These are phyloP conservation scores for Paracoccidioides brasiliensis DNA, from an alignment of 2,329 filamentous ascomycete genomes.

Conservation along the genomic window DNA sequence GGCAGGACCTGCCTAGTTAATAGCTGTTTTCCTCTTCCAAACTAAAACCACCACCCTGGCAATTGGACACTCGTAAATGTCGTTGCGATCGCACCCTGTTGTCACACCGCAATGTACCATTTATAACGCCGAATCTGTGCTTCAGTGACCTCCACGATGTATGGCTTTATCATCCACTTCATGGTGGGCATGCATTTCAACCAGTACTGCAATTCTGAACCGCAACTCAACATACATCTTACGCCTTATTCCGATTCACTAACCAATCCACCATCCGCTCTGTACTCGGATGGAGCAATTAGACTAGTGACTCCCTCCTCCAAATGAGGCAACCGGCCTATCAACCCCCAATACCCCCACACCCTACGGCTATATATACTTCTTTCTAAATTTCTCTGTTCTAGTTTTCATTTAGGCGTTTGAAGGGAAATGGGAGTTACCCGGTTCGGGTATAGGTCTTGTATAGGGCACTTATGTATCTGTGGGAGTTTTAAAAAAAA, in stretches of 20 bases:
- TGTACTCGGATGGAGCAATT: background rate
- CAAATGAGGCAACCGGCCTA: background rate
- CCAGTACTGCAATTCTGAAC: background rate
- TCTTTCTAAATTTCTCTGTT: background rate
- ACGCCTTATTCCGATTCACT: background rate
- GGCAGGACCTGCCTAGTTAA: conserved; percentile 4
- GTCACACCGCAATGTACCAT: background rate
- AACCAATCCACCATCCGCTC: background rate
- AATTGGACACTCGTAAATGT: background rate
- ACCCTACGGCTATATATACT: background rate
- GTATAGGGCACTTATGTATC: background rate
- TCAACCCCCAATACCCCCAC: background rate
- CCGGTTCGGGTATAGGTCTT: background rate
- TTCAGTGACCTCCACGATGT: background rate
- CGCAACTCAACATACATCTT: background rate
- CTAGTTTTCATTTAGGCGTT: background rate
- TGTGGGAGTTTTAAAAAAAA: background rate
- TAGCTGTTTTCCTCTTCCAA: no score
- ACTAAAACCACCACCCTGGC: background rate
- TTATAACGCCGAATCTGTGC: background rate
- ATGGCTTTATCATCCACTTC: background rate
- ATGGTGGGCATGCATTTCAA: background rate
- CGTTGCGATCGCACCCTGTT: background rate
- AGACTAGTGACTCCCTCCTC: background rate
- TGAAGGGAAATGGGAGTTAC: background rate